A percentile compares a stretch with the other conserved stretches of the same genome.
These are phyloP conservation scores for Beauveria sp. DNA, from an alignment of 2,329 filamentous ascomycete species.

Conservation along the genomic window DNA sequence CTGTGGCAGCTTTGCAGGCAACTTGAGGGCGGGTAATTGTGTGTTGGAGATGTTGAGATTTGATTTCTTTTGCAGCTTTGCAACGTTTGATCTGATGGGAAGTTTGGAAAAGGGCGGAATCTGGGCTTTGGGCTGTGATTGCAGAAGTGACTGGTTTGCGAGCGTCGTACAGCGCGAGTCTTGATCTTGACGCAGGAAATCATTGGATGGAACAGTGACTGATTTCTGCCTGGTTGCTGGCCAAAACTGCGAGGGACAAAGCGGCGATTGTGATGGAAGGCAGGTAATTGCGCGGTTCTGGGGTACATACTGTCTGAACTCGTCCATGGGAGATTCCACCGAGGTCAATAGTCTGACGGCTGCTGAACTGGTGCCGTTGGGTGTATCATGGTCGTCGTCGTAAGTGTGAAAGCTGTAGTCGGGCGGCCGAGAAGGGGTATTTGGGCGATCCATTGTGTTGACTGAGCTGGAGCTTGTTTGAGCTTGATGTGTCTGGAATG, in stretches of 20 bases:
- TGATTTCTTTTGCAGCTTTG: constrained; percentile 42
- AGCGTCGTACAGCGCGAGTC: not conserved
- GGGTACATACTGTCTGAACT: constrained; percentile 48
- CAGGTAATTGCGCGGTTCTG: not conserved
- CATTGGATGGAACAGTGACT: constrained; percentile 2
- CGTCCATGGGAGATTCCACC: constrained; percentile 45
- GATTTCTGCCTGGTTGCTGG: constrained; percentile 7
- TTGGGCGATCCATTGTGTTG: constrained; percentile 40
- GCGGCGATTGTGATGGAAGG: constrained; percentile 12
- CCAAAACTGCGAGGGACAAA: constrained; percentile 2
- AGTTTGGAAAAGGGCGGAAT: not conserved
- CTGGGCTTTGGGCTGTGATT: not conserved
- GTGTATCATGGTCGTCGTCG: constrained; percentile 45
- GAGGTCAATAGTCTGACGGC: constrained; percentile 56
- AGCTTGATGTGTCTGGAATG: constrained; percentile 21
- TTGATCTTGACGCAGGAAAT: not conserved
- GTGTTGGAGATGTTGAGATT: constrained; percentile 21
- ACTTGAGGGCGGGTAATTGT: constrained; percentile 20
- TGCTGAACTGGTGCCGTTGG: constrained; percentile 40
- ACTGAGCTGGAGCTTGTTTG: constrained; percentile 11
- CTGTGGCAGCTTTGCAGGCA: constrained; percentile 25
- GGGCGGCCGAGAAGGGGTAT: constrained; percentile 44
- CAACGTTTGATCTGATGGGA: constrained; percentile 20
- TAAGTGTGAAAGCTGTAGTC: constrained; percentile 52
- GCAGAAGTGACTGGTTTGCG: not conserved